Conservation (phyloP, 805 yeast genomes). For the Suhomyces vadensis region DNA sequence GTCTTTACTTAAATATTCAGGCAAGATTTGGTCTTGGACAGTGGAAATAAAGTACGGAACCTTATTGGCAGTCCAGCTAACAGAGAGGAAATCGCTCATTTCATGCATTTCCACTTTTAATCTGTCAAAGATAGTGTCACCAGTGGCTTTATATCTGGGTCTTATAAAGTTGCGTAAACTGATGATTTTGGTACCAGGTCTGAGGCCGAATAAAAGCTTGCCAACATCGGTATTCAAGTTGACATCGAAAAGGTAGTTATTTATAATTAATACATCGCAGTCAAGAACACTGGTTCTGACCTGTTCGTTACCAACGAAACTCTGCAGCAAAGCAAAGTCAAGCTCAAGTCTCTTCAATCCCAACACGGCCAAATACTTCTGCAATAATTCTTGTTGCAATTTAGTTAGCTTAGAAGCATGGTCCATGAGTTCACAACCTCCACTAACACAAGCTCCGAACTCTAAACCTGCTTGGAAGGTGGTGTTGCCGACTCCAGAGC, state of each 20-base stretch:
- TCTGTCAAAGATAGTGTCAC: slow-evolving; percentile 60
- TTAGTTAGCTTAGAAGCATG: slow-evolving; percentile 72
- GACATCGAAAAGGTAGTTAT: slow-evolving; percentile 84
- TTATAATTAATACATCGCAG: slow-evolving; percentile 74
- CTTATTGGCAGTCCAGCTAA: slow-evolving; percentile 89
- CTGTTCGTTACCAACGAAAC: slow-evolving; percentile 67
- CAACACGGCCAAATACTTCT: slow-evolving; percentile 56
- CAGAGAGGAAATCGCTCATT: slow-evolving; percentile 68
- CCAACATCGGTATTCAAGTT: slow-evolving; percentile 68
- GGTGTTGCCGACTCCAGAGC: slow-evolving; percentile 94
- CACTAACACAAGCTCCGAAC: slow-evolving; percentile 71
- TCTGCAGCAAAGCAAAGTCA: slow-evolving; percentile 60
- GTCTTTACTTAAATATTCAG: slow-evolving; percentile 29
- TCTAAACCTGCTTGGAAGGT: slow-evolving; percentile 87
- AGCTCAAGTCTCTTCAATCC: slow-evolving; percentile 64
- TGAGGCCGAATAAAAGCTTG: slow-evolving; percentile 59
- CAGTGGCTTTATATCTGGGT: slow-evolving; percentile 65
- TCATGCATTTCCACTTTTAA: slow-evolving; percentile 59
- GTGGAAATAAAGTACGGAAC: slow-evolving; percentile 78
- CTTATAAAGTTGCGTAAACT: slow-evolving; percentile 80
- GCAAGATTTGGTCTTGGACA: slow-evolving; percentile 45
- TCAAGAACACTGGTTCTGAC: slow-evolving; percentile 55
- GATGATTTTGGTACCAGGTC: slow-evolving; percentile 75
- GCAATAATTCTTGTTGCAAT: slow-evolving; percentile 58
- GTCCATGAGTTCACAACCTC: slow-evolving; percentile 89